Evolutionary conservation across 1,284 basidiomycete genomes (phyloP), one percentile per base, ranked within the genome.

Genomic region (Cryptococcus hybrid): DNA sequence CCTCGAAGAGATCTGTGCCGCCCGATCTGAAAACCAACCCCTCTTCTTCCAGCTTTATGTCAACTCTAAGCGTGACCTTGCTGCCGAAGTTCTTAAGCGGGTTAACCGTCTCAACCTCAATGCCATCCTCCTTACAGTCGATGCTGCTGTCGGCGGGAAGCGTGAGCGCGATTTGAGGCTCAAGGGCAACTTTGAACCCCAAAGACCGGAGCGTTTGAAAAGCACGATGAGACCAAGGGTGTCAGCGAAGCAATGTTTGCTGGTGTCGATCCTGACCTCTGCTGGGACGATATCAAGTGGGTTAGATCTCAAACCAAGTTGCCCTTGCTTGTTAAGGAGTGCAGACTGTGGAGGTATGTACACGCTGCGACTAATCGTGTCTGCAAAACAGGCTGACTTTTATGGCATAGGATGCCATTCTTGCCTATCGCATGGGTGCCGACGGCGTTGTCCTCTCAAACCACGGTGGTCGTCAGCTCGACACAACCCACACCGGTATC

Each of bases 71-170:
- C 84, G 90, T 51, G 71, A 78, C 4, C 80, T 84, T 34, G 89
- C 91, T 1, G 85, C 85, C 65, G 82, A 85, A 61, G 85, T 89
- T 40, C 82, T 96, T 38, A 82, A 81, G 45, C 86, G 89, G 59
- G 83, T 92, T 30, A 86, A 89, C 63, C 69, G 74, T 15, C 77
- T 88, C 7, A 89, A 86, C 54, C 69, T 75, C 55, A 67, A 78
- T 58, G 91, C 90, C 1, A 89, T 97, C 54, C 90, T 92, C 76
- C 79, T 96, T 47, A 96, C 93, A 0, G 92, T 94, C 3, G 93
- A 96, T 78, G 91, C 92, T 6, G 82, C 90, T 4, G 85, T 90
- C 7, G 84, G 89, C 7, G 89, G 92, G 11, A 92, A 93, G 70
- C 83, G 92, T 43, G 93, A 96, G 76, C 78, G 85, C 48, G 92